Evolutionary conservation across 345 rosid genomes (phyloP).

Genomic region (Brassica incana): DNA sequence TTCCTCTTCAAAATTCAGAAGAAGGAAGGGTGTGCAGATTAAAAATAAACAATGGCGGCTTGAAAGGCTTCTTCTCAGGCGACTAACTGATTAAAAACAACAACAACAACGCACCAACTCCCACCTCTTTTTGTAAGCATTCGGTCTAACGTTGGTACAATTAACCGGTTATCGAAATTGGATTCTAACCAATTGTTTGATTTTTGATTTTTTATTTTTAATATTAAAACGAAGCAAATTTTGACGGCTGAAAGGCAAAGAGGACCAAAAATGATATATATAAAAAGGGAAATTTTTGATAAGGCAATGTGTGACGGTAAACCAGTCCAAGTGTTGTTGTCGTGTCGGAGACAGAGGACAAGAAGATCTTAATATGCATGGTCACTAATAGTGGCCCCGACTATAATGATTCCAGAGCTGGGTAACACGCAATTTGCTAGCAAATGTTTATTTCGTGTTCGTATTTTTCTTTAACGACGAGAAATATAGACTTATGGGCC

Average conservation of each 20-base stretch:
- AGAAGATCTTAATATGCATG: conserved; percentile 19
- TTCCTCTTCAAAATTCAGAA: conserved; percentile 2
- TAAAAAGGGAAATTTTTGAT: background rate
- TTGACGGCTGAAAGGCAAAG: conserved; percentile 17
- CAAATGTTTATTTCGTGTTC: background rate
- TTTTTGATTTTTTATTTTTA: background rate
- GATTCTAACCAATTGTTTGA: background rate
- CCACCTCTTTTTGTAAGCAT: background rate
- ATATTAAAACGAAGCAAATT: background rate
- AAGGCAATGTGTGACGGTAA: conserved; percentile 32
- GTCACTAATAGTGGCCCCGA: background rate
- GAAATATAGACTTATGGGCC: background rate
- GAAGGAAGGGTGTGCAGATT: background rate
- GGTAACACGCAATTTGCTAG: background rate
- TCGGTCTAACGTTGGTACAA: conserved; percentile 9
- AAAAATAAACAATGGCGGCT: conserved; percentile 10
- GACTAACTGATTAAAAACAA: conserved; percentile 18
- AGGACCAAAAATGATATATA: background rate
- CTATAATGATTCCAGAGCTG: background rate
- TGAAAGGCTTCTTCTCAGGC: background rate
- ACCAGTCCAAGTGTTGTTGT: conserved; percentile 10
- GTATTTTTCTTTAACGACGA: background rate
- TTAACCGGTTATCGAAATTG: background rate
- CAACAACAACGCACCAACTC: conserved; percentile 12
- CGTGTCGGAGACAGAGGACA: conserved; percentile 27